phyloP scores from a whole-genome alignment of 805 yeast genomes.

The Wickerhamiella cacticola region DNA sequence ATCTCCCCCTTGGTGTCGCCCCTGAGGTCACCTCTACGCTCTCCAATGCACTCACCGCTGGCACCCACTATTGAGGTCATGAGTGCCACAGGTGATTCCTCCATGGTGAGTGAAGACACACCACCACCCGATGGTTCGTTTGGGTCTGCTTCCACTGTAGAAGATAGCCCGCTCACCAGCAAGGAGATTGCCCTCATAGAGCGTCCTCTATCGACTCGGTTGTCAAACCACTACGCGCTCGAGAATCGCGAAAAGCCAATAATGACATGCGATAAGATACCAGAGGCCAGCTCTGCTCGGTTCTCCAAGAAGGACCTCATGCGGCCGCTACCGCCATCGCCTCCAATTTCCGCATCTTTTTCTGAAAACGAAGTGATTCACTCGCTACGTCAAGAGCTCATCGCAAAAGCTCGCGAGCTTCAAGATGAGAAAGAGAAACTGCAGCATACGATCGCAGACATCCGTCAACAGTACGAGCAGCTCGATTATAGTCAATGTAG shows the following conservation, averaged over 20 bases:
- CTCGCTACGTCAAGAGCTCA: not conserved
- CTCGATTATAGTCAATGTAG: not conserved
- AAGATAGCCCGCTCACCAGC: not conserved
- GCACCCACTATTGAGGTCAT: not conserved
- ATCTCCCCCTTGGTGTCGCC: not conserved
- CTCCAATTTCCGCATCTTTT: not conserved
- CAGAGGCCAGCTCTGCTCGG: not conserved
- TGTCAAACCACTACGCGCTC: not conserved
- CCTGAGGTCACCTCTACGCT: not conserved
- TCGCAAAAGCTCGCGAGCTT: slow-evolving; percentile 1
- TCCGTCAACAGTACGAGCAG: not conserved
- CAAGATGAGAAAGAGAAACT: not conserved
- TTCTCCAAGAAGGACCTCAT: slow-evolving; percentile 2
- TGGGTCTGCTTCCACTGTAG: not conserved
- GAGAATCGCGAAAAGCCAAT: slow-evolving; percentile 4
- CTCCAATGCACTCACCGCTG: not conserved
- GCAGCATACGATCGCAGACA: not conserved
- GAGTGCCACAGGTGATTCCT: not conserved
- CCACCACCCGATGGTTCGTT: not conserved
- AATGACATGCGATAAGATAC: not conserved
- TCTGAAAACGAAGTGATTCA: not conserved
- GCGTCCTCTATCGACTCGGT: slow-evolving; percentile 2
- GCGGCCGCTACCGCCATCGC: slow-evolving; percentile 4
- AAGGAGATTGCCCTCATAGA: slow-evolving; percentile 4
- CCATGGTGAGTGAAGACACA: not conserved